Evolutionary conservation across 257 asterid genomes (phyloP), one percentile per base, ranked within the genome.

Genomic region (Coffea canephora): DNA sequence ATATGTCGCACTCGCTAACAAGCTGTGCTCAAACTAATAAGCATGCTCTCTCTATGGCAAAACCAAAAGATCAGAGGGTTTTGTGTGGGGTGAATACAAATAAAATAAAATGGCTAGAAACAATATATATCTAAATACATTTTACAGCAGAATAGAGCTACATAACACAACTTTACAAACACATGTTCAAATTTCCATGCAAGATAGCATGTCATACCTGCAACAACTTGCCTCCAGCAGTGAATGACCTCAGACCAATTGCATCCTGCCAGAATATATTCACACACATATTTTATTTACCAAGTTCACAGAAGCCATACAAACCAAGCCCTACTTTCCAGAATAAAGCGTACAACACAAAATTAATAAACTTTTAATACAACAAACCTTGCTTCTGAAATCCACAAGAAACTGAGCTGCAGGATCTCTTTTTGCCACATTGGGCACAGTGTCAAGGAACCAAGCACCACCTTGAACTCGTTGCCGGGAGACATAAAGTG

Each of bases 401-500:
- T 88, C 99, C 77, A 94, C 93, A 66, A 96, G 94, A 86, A 96
- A 94, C 86, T 96, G 99, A 78, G 99, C 94, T 41, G 98, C 97
- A 77, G 99, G 99, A 87, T 96, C 99, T 84, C 97, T 92, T 91
- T 90, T 94, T 69, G 98, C 87, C 25, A 94, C 94, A 82, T 88
- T 90, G 34, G 97, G 84, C 89, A 90, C 80, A 21, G 98, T 87
- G 80, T 96, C 99, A 46, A 96, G 92, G 89, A 96, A 94, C 99
- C 99, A 96, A 62, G 97, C 99, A 73, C 99, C 98, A 12, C 98
- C 99, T 87, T 92, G 80, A 82, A 89, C 91, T 88, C 99, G 91
- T 83, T 91, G 97, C 85, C 97, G 90, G 31, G 99, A 94, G 71
- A 96, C 94, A 84, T 96, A 93, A 80, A 96, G 91, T 46, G 90